These are phyloP conservation scores for Arthrobotrys sinensis DNA, from an alignment of 2,329 filamentous ascomycete species.

Conservation along the genomic window DNA sequence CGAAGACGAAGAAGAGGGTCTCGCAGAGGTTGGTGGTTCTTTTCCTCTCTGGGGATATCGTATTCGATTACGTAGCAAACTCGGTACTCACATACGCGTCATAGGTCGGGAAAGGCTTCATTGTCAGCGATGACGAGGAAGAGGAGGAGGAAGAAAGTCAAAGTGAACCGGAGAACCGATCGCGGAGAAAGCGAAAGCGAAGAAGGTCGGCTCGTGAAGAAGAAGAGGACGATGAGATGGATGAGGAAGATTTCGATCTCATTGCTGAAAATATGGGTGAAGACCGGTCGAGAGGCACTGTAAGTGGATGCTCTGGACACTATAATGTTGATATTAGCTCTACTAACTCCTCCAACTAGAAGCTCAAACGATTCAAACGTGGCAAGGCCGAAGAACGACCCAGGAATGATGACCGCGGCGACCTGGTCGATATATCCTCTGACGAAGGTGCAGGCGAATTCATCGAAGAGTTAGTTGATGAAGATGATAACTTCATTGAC, in stretches of 20 bases:
- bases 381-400: slow-evolving; percentile 82
- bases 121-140: slow-evolving; percentile 91
- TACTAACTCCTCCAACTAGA: slow-evolving; percentile 73
- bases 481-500: slow-evolving; percentile 86
- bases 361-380: slow-evolving; percentile 96
- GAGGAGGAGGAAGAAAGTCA: slow-evolving; percentile 78
- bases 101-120: slow-evolving; percentile 93
- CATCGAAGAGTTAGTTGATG: slow-evolving; percentile 71
- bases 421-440: slow-evolving; percentile 92
- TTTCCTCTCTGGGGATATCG: neutral
- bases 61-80: neutral
- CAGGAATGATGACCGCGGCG: slow-evolving; percentile 77
- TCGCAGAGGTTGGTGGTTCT: slow-evolving; percentile 75
- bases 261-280: slow-evolving; percentile 78
- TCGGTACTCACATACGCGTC: slow-evolving; percentile 41
- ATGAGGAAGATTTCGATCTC: slow-evolving; percentile 95
- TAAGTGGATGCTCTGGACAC: slow-evolving; percentile 44
- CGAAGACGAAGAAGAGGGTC: slow-evolving; percentile 90
- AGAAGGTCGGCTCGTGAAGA: slow-evolving; percentile 80
- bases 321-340: neutral
- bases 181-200: slow-evolving; percentile 73
- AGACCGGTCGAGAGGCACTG: slow-evolving; percentile 61
- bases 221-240: slow-evolving; percentile 85
- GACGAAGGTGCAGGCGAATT: slow-evolving; percentile 86
- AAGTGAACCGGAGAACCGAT: slow-evolving; percentile 67